Evolutionary conservation across 768 basidiomycete species (phyloP), one percentile per base, ranked within the genome.

Genomic region (Pleurotus djamor): DNA sequence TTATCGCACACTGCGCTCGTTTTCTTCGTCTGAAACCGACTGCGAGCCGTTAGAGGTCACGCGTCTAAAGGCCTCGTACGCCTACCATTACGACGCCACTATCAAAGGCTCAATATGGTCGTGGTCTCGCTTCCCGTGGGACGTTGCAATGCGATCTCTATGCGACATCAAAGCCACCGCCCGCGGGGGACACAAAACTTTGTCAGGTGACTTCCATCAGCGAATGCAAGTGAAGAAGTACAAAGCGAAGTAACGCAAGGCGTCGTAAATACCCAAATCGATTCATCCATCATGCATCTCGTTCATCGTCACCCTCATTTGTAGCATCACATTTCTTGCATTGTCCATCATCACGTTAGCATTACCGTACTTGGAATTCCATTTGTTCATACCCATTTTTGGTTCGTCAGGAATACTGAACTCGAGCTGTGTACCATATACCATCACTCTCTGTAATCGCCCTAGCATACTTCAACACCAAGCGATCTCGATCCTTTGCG

Each of bases 381-480:
- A 14, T 8, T 47, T n/a, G 45, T 47, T 43, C 41, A n/a, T 43
- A 43, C 41, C 47, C n/a, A 48, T n/a, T 28, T 14, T 12, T 48
- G 21, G 47, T 14, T 17, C 34, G n/a, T 56, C 44, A 56, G 17
- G 54, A 28, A 66, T 86, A 86, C 66, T 84, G 83, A 34, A 79
- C 82, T 62, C 90, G 76, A 1, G 89, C 81, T 1, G 88, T 91
- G 71, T 94, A 96, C 82, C 85, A 91, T 37, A 83, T 70, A 0
- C 88, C 89, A 9, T 83, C 78, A 0, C 78, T 67, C 54, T 91
- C 88, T 54, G 88, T 91, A 45, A 87, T 81, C 2, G 91, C 83
- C 48, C 96, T 79, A 37, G 92, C 92, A 67, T 89, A 92, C 74
- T 94, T 98, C 45, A 93, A 82, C 41, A 97, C 74, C 62, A 96